Evolutionary conservation across 73 alveolate species (phyloP).

Genomic region (Urostyla sp.): DNA sequence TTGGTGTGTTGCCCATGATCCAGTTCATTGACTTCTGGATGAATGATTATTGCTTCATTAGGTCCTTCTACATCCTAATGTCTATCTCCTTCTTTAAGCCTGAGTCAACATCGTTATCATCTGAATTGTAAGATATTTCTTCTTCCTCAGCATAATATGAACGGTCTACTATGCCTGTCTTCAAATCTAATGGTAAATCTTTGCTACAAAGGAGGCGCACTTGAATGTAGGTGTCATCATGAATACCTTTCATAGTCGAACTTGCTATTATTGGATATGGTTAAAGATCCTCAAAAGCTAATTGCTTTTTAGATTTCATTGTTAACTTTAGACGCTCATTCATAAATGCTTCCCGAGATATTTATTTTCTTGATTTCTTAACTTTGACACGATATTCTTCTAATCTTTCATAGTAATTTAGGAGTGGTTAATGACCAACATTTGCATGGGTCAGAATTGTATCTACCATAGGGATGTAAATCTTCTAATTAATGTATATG

Average conservation of each 20-base stretch:
- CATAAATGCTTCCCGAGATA: not conserved
- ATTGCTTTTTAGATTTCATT: not conserved
- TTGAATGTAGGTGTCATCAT: constrained; percentile 8
- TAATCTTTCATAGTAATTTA: not conserved
- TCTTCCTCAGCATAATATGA: not conserved
- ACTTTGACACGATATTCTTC: not conserved
- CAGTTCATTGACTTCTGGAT: not conserved
- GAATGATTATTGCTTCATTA: not conserved
- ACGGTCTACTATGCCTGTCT: not conserved
- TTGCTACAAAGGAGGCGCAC: constrained; percentile 7
- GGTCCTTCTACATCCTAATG: not conserved
- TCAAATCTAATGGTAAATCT: not conserved
- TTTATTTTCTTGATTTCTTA: not conserved
- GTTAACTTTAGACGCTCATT: not conserved
- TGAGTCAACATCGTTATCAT: not conserved
- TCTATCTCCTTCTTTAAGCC: not conserved
- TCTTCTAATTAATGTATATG: constrained; percentile 35
- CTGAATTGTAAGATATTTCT: not conserved
- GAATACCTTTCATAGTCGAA: not conserved
- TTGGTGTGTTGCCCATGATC: not conserved
- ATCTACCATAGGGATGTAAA: constrained; percentile 65
- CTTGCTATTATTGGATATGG: not conserved
- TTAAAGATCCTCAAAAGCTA: not conserved
- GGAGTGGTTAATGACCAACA: not conserved
- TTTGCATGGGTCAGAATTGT: constrained; percentile 24